Evolutionary conservation across 208 protist species (phyloP), one percentile per base, ranked within the genome.

Genomic region (Trypanosoma melophagium): DNA sequence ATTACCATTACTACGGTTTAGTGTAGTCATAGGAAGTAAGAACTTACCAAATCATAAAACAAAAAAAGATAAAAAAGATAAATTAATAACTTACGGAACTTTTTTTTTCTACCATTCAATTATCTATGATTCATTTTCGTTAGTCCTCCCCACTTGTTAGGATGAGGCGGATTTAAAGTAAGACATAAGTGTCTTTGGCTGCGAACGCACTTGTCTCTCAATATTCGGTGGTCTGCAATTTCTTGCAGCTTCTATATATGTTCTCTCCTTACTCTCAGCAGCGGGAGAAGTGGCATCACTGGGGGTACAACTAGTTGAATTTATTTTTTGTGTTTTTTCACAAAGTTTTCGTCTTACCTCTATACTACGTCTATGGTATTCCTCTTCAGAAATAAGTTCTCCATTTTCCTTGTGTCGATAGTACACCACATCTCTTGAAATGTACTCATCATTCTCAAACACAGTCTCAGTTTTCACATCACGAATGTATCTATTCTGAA

Each of bases 331-430:
- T 9, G 7, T 0, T 17, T n/a, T 49, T 2, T 10, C 9, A 12
- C 24, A 14, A 41, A 38, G 12, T 21, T 55, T 60, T 19, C 41
- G 51, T 21, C 76, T 53, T 0, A 91, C 24, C 41, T 86, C 81
- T 2, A 70, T 50, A 4, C 74, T 79, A 5, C 65, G 68, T 42
- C 58, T 44, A 50, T 83, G 74, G 63, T 87, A 96, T 49, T 84
- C 86, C 38, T 86, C 80, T 73, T 91, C 83, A 13, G 74, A 84
- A 57, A 96, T 71, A 5, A 80, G 40, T n/a, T 90, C 83, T 0
- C 66, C 72, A 0, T 70, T 88, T 19, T n/a, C 24, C n/a, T 50
- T 79, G 51, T 69, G 67, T 7, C 75, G 72, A 69, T 92, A 96
- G 38, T 60, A 60, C 31, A 81, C 49, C 21, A 76, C 64, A 58